These are phyloP conservation scores for Selenicereus undatus DNA, from an alignment of 148 eudicot species.

Conservation along the genomic window DNA sequence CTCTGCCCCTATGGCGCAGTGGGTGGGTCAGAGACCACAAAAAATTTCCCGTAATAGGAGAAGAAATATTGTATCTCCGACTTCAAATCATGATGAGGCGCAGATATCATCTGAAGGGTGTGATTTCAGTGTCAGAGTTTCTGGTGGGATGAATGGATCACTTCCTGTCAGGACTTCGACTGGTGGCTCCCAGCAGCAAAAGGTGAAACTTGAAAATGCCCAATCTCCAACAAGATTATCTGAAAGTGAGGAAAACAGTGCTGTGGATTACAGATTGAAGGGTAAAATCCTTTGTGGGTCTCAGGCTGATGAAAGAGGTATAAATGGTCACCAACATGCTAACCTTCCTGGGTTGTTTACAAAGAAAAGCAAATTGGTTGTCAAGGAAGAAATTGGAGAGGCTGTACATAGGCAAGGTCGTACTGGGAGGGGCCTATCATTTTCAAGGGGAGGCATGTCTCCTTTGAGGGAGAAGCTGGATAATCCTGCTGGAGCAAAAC, in stretches of 20 bases:
- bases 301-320: constrained; percentile 51
- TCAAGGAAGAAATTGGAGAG: constrained; percentile 60
- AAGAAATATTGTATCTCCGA: constrained; percentile 74
- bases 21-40: constrained; percentile 90
- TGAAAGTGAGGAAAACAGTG: constrained; percentile 76
- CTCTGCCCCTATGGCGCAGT: constrained; percentile 77
- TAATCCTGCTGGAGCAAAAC: constrained; percentile 49
- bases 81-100: constrained; percentile 63
- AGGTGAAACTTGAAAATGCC: constrained; percentile 55
- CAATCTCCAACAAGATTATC: constrained; percentile 66
- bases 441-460: constrained; percentile 54
- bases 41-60: constrained; percentile 87
- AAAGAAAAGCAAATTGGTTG: constrained; percentile 59
- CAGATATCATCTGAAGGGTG: constrained; percentile 63
- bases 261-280: constrained; percentile 48
- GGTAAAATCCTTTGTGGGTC: constrained; percentile 40
- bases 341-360: constrained; percentile 43
- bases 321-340: constrained; percentile 41
- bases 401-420: constrained; percentile 75
- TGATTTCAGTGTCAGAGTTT: constrained; percentile 46
- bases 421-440: constrained; percentile 65
- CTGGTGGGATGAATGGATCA: constrained; percentile 44
- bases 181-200: constrained; percentile 46
- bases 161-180: constrained; percentile 42
- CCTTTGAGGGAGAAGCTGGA: constrained; percentile 65